Evolutionary conservation across 805 yeast species (phyloP).

Genomic region (Barnettozyma pratensis): DNA sequence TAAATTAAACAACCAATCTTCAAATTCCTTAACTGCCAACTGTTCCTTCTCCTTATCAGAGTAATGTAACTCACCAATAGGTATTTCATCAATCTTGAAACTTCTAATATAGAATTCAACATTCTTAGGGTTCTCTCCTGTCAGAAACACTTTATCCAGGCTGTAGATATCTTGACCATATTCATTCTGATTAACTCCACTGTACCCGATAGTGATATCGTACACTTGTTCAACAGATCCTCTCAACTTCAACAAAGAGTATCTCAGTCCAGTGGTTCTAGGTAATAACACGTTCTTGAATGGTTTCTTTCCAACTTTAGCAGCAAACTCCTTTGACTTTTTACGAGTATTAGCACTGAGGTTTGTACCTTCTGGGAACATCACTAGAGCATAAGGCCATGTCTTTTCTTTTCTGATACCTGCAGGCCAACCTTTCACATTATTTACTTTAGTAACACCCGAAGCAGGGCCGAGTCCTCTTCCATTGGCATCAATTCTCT

Average conservation of each 20-base stretch:
- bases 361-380: slow-evolving; percentile 96
- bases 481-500: slow-evolving; percentile 54
- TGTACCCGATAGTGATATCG: slow-evolving; percentile 80
- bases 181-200: slow-evolving; percentile 56
- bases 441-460: slow-evolving; percentile 27
- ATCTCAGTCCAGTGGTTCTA: slow-evolving; percentile 72
- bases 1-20: slow-evolving; percentile 63
- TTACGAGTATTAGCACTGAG: slow-evolving; percentile 58
- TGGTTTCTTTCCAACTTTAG: slow-evolving; percentile 40
- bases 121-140: slow-evolving; percentile 65
- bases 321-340: slow-evolving; percentile 54
- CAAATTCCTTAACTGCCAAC: slow-evolving; percentile 44
- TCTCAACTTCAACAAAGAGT: slow-evolving; percentile 52
- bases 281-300: slow-evolving; percentile 75
- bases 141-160: slow-evolving; percentile 54
- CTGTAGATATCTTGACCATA: slow-evolving; percentile 78
- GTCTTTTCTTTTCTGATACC: slow-evolving; percentile 26
- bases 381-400: slow-evolving; percentile 63
- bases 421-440: slow-evolving; percentile 22
- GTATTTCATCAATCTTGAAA: slow-evolving; percentile 55
- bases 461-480: slow-evolving; percentile 51
- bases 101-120: slow-evolving; percentile 64
- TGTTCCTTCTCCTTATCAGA: slow-evolving; percentile 38
- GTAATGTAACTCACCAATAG: slow-evolving; percentile 46
- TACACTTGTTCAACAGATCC: slow-evolving; percentile 55